These are phyloP conservation scores for Flaveria brownii DNA, from an alignment of 129 eudicot species.

Conservation along the genomic window DNA sequence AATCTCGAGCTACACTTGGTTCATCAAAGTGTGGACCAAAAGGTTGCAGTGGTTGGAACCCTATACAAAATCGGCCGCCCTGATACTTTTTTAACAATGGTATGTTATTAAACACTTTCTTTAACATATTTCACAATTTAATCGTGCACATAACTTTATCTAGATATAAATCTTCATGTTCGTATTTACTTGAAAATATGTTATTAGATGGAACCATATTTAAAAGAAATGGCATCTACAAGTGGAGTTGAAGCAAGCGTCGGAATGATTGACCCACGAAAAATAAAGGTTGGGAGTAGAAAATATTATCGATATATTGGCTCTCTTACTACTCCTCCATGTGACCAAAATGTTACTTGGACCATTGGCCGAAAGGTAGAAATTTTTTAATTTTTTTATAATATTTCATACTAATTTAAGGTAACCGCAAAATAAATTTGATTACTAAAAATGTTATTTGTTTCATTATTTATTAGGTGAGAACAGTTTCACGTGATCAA, in stretches of 20 bases:
- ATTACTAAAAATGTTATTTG: not conserved
- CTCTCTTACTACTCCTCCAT: constrained; percentile 44
- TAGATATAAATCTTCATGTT: too few species aligned
- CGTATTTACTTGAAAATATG: not conserved
- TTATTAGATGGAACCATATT: constrained; percentile 32
- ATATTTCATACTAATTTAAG: not conserved
- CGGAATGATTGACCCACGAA: constrained; percentile 26
- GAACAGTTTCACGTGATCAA: constrained; percentile 26
- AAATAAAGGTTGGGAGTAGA: constrained; percentile 22
- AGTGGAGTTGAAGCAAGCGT: constrained; percentile 9
- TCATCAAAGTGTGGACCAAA: constrained; percentile 37
- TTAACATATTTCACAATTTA: too few species aligned
- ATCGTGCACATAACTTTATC: too few species aligned
- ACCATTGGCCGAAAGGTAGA: constrained; percentile 37
- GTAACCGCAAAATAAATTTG: not conserved
- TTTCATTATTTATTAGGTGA: constrained; percentile 10
- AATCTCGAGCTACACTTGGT: constrained; percentile 58
- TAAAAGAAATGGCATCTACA: constrained; percentile 9
- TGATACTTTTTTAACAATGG: constrained; percentile 48
- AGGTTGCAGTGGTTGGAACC: constrained; percentile 52
- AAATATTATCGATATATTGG: constrained; percentile 38
- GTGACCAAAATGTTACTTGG: constrained; percentile 37
- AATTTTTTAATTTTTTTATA: not conserved
- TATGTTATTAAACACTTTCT: not conserved
- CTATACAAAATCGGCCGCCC: constrained; percentile 52